These are phyloP conservation scores for Pythium dissimile DNA, from an alignment of 352 stramenopile species.

Conservation along the genomic window DNA sequence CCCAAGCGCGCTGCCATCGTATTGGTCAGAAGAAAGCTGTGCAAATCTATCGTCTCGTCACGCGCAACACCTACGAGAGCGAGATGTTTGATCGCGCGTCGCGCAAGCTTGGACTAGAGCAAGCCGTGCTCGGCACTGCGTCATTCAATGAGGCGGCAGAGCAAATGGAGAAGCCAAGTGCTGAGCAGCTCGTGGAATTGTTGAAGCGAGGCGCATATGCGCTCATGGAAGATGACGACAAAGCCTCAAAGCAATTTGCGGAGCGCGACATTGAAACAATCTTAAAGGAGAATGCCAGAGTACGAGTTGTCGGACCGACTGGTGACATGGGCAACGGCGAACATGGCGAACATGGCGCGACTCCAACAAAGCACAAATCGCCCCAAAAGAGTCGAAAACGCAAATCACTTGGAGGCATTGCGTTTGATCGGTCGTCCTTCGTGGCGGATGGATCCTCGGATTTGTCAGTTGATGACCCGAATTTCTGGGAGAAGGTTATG, in stretches of 20 bases:
- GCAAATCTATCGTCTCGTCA: constrained; percentile 97
- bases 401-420: constrained; percentile 78
- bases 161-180: constrained; percentile 82
- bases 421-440: constrained; percentile 88
- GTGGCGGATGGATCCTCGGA: constrained; percentile 90
- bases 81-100: constrained; percentile 99
- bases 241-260: constrained; percentile 93
- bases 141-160: constrained; percentile 87
- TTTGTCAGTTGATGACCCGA: constrained; percentile 94
- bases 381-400: constrained; percentile 48
- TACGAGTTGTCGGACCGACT: constrained; percentile 52
- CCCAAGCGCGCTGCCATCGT: constrained; percentile 92
- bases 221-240: constrained; percentile 96
- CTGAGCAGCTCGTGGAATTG: constrained; percentile 95
- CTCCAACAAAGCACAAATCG: constrained; percentile 31
- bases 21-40: constrained; percentile 99
- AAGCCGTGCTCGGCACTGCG: constrained; percentile 95
- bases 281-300: constrained; percentile 82
- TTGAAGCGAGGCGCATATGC: constrained; percentile 98
- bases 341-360: constrained; percentile 17
- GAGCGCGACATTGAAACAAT: constrained; percentile 97
- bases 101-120: constrained; percentile 98
- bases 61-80: constrained; percentile 98
- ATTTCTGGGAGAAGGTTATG: constrained; percentile 96
- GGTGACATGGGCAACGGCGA: constrained; percentile 33